These are phyloP conservation scores for Moesziomyces globuligerus DNA, from an alignment of 1,284 basidiomycete species.

Conservation along the genomic window DNA sequence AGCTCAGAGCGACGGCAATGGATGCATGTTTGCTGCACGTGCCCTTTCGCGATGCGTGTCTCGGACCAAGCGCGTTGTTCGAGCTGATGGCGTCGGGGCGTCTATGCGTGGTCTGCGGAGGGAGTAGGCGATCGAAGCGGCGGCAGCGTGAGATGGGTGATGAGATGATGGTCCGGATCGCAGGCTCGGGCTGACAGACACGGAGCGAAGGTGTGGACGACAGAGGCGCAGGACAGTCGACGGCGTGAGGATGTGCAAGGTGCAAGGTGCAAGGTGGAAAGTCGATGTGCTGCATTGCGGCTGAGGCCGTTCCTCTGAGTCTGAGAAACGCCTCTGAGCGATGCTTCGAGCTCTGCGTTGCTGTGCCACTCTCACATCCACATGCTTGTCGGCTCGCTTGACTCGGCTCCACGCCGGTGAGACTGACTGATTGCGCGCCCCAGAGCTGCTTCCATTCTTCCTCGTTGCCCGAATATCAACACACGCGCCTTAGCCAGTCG, in stretches of 20 bases:
- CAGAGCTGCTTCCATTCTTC: background rate
- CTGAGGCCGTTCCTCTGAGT: no score
- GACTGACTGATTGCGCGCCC: no score
- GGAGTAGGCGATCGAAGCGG: background rate
- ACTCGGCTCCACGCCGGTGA: background rate
- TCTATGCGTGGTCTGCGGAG: background rate
- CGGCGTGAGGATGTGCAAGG: background rate
- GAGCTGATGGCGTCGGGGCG: background rate
- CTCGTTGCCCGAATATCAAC: conserved; percentile 9
- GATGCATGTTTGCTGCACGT: conserved; percentile 21
- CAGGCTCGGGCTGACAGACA: no score
- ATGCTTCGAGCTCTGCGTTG: background rate
- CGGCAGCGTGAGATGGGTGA: background rate
- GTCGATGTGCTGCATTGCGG: background rate
- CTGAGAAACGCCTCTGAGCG: no score
- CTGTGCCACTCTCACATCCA: background rate
- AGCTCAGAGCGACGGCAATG: conserved; percentile 5
- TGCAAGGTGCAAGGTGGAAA: background rate
- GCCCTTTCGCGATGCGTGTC: background rate
- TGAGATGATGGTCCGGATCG: background rate
- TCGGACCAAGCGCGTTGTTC: background rate
- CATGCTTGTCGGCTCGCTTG: background rate
- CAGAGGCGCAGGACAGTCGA: background rate
- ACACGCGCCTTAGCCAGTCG: conserved; percentile 12
- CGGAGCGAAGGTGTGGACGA: no score